A percentile compares a stretch with the other conserved stretches of the same genome.
These are phyloP conservation scores for Diospyros lotus DNA, from an alignment of 148 eudicot genomes.

Conservation along the genomic window DNA sequence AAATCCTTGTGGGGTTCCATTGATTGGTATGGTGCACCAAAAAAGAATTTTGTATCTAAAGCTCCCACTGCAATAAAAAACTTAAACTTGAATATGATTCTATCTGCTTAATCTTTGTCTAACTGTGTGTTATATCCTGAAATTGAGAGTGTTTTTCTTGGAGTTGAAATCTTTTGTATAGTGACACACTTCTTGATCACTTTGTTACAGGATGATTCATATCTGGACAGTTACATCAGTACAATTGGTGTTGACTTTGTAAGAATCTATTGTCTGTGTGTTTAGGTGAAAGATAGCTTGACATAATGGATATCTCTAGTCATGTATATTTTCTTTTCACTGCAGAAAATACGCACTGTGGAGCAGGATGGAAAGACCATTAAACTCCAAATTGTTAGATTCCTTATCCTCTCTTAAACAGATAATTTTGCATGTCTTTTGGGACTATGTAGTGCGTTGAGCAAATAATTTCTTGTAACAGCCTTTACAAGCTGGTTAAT, in stretches of 20 bases:
- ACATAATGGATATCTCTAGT: not conserved
- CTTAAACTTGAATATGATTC: not conserved
- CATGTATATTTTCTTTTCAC: not conserved
- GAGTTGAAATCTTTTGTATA: not conserved
- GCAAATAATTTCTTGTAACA: no score
- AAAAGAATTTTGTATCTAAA: no score
- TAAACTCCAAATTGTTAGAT: slow-evolving; percentile 17
- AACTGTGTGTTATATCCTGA: not conserved
- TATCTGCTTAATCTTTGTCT: not conserved
- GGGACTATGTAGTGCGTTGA: no score
- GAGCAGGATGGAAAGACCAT: slow-evolving; percentile 25
- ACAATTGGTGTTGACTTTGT: slow-evolving; percentile 13
- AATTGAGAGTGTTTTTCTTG: not conserved
- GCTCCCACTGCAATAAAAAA: no score
- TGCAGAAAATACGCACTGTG: slow-evolving; percentile 15
- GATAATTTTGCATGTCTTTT: no score
- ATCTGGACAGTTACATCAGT: slow-evolving; percentile 14
- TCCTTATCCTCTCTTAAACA: not conserved
- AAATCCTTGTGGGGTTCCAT: no score
- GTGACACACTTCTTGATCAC: not conserved
- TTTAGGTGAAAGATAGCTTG: not conserved
- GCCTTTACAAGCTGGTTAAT: no score
- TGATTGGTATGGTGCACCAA: no score
- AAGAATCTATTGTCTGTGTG: not conserved
- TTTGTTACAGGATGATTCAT: slow-evolving; percentile 14